Evolutionary conservation across 495 filamentous ascomycete genomes (phyloP), one percentile per base, ranked within the genome.

Genomic region (Hypoxylon cercidicola): DNA sequence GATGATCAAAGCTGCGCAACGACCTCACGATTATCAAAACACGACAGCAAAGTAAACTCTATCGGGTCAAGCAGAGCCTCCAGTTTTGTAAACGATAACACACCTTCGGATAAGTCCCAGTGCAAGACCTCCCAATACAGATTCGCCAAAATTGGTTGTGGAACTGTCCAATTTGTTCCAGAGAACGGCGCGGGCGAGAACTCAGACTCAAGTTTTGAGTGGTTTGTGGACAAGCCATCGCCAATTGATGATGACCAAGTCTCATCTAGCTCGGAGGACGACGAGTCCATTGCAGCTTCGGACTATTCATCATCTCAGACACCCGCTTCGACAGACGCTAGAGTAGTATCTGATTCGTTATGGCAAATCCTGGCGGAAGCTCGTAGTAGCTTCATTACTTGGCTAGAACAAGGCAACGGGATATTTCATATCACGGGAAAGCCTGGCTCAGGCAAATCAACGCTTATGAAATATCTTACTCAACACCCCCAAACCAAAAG

Each of bases 401-500:
- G 78, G 77, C 64, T 81, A 0, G 30, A 59, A 41, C 28, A 45
- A 3, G 72, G 66, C 13, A 54, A 57, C 19, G 72, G 70, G 0
- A 69, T 76, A 1, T 81, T 75, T 47, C 72, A 77, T 50, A 71
- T 82, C 5, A 62, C 55, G 0, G 80, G 79, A 13, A 80, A 81
- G 58, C 61, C 73, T 0, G 80, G 79, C 12, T 77, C 77, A 4
- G 80, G 79, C 0, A 82, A 82, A 53, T 82, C 79, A 13, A 83
- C 78, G 0, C 43, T 83, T 15, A 81, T 82, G 74, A 82, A 78
- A 54, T 78, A 73, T 37, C 25, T 82, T 0, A 28, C 20, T 18
- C 35, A 54, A 1, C 60, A 75, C 40, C 20, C 39, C 1, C 25
- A 50, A 25, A 74, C 71, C 12, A 18, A 43, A 32, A 12, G 25